Percentiles rank a stretch among this genome's conserved stretches.
Conservation (phyloP, 257 asterid genomes). For the Nicotiana paniculata region DNA sequence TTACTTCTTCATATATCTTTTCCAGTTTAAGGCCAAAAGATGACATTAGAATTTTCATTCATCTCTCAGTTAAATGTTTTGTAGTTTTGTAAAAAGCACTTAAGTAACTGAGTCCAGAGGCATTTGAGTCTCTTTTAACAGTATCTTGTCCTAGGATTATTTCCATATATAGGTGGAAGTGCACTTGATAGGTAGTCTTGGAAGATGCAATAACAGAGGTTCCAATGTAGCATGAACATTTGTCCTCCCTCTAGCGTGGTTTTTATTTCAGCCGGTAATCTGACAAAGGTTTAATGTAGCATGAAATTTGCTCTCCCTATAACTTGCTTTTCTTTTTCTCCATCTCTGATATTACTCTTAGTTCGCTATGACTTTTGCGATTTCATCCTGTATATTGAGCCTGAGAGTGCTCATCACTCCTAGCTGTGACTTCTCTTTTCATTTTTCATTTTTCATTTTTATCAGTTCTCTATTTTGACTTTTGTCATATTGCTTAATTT, state of each 20-base stretch:
- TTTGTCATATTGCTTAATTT: neutral
- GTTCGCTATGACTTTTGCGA: neutral
- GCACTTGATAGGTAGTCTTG: neutral
- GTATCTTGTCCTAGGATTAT: neutral
- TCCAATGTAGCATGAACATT: neutral
- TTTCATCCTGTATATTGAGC: neutral
- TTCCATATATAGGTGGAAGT: neutral
- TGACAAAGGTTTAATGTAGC: neutral
- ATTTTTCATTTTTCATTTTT: neutral
- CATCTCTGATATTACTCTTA: neutral
- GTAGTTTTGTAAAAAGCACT: slow-evolving; percentile 1
- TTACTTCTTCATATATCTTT: neutral
- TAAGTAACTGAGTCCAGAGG: neutral
- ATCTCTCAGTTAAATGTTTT: neutral
- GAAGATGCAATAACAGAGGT: neutral
- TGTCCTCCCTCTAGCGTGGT: neutral
- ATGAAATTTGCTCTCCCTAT: neutral
- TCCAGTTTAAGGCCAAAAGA: neutral
- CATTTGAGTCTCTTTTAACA: neutral
- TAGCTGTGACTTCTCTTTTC: neutral
- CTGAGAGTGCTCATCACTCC: neutral
- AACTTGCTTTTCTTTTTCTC: neutral
- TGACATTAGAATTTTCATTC: neutral
- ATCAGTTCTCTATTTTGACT: neutral
- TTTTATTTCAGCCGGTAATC: neutral